phyloP scores from a whole-genome alignment of 495 filamentous ascomycete genomes.

The Neurospora sp. region DNA sequence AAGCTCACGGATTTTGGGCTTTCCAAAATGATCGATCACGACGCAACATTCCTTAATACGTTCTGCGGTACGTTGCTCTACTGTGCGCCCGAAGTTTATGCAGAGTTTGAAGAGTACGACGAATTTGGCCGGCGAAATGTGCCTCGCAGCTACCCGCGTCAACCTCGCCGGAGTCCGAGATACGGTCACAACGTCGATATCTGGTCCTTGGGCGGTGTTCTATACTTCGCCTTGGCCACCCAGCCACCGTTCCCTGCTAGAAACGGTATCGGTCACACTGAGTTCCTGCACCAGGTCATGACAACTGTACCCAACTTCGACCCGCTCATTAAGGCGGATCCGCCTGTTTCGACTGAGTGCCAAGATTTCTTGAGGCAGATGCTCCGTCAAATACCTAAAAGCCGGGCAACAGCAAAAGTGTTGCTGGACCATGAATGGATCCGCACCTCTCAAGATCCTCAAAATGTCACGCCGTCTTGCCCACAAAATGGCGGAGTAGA shows the following conservation, averaged over 20 bases:
- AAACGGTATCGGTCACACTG: constrained; percentile 38
- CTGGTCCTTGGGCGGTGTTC: constrained; percentile 87
- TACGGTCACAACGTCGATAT: constrained; percentile 89
- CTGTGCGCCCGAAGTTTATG: constrained; percentile 93
- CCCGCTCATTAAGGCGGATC: constrained; percentile 40
- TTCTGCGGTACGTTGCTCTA: constrained; percentile 95
- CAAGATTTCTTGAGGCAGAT: constrained; percentile 68
- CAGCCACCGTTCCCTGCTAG: constrained; percentile 69
- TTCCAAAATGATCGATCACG: constrained; percentile 80
- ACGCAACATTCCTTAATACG: constrained; percentile 78
- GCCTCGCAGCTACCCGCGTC: constrained; percentile 21
- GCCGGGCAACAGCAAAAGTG: constrained; percentile 52
- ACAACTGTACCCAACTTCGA: constrained; percentile 51
- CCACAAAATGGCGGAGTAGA: constrained; percentile 36
- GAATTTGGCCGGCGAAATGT: constrained; percentile 32
- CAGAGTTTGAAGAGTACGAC: constrained; percentile 60
- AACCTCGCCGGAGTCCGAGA: constrained; percentile 35
- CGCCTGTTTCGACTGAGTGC: constrained; percentile 47
- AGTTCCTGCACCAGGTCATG: constrained; percentile 81
- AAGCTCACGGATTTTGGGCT: constrained; percentile 89
- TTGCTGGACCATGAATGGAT: constrained; percentile 66
- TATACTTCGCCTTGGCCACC: constrained; percentile 70
- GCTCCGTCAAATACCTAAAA: constrained; percentile 60
- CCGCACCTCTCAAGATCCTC: constrained; percentile 25
- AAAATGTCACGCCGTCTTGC: constrained; percentile 24